Base-by-base conservation (phyloP, 306 rosid species). In the Malus asiatica region DNA sequence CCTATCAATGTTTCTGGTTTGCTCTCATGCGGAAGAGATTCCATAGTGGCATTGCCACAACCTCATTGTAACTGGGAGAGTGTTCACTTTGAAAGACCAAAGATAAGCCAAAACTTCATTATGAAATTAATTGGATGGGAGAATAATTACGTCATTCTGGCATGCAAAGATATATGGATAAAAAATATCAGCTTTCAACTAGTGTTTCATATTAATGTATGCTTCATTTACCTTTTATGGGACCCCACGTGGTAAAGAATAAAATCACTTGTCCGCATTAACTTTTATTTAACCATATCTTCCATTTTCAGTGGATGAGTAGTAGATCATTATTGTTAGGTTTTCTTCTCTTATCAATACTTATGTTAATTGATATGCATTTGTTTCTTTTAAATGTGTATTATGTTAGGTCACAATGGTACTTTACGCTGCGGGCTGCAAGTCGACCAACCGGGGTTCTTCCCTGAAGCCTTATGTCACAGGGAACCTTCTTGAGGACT, bases 391-490 rank as follows among this genome's bases (percentile, higher is more conserved):
- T 66, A 68, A 65, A 63, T 84, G 48, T 73, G 60, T 75, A 79
- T 66, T 59, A 83, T 87, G 71, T 73, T 84, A 92, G 99, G 99
- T 83, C 78, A 70, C 93, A 75, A 62, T 86, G 72, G 75, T 76
- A 59, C 93, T 96, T 61, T 88, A 82, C 76, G 80, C 82, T 81
- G 81, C 85, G 13, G 97, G 98, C 78, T 82, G 90, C 84, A 90
- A 85, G 78, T 92, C 97, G 66, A 84, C 70, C 32, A 86, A 86
- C 89, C 88, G 69, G 76, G 67, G 86, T 74, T 90, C 99, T 63
- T 96, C 98, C 18, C 83, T 89, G 61, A 96, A 89, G 85, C 89
- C 97, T 82, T 89, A 85, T 84, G 69, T 88, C 83, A 82, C 90
- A 8, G 96, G 90, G 66, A 82, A 89, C 79, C 82, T 96, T 57